These are phyloP conservation scores for Bruguiera sexangula DNA, from an alignment of 345 rosid genomes.

Conservation along the genomic window DNA sequence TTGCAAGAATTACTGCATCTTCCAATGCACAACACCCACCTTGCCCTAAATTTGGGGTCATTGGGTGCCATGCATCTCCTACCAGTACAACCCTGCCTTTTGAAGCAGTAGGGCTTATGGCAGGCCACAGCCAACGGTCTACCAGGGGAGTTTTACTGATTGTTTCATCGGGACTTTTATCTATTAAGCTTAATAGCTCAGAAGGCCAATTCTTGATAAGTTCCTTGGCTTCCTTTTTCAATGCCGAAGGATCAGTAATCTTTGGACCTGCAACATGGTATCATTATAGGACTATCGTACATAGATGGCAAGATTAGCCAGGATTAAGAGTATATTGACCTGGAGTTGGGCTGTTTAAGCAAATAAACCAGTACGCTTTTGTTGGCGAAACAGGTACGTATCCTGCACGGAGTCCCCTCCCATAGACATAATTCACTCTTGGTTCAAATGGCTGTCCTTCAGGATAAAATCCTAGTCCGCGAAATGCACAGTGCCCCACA, in stretches of 20 bases:
- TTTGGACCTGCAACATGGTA: conserved; percentile 57
- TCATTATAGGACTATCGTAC: too few relatives aligned
- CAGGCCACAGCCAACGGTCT: conserved; percentile 91
- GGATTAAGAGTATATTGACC: conserved; percentile 36
- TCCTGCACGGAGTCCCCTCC: conserved; percentile 83
- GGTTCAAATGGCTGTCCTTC: conserved; percentile 69
- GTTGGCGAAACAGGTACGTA: conserved; percentile 75
- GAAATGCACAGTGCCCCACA: conserved; percentile 73
- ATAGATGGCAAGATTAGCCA: not conserved
- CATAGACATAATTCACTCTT: conserved; percentile 65
- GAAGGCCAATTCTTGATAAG: conserved; percentile 57
- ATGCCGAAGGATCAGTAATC: conserved; percentile 53
- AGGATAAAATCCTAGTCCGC: conserved; percentile 68
- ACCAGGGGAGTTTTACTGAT: conserved; percentile 68
- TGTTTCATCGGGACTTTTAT: conserved; percentile 65
- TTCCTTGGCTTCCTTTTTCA: conserved; percentile 67
- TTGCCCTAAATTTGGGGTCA: conserved; percentile 95
- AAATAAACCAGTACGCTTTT: conserved; percentile 89
- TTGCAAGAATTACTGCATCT: conserved; percentile 68
- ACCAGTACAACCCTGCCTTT: conserved; percentile 59
- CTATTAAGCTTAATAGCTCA: conserved; percentile 59
- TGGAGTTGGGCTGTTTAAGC: conserved; percentile 76
- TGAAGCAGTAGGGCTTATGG: conserved; percentile 59
- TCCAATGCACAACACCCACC: conserved; percentile 91
- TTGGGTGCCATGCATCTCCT: conserved; percentile 96